phyloP scores from a whole-genome alignment of 345 rosid species.

The Rubroshorea leprosula region DNA sequence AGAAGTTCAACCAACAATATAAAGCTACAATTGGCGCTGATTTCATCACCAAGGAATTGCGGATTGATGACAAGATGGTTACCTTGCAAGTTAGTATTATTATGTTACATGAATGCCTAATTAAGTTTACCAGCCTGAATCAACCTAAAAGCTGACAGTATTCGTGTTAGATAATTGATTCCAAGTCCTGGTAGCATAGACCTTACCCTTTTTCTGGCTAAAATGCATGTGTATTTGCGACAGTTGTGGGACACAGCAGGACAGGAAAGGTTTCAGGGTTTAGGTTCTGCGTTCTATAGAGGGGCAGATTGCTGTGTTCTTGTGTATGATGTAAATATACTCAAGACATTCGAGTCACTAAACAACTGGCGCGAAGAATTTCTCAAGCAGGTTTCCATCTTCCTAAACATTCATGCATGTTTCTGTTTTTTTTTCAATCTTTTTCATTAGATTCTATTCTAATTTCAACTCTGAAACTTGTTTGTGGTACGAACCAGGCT shows the following conservation, averaged over 20 bases:
- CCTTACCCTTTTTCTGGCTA: too few species aligned
- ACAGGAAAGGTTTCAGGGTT: constrained; percentile 88
- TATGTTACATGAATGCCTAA: background rate
- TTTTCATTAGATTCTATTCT: background rate
- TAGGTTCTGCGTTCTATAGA: constrained; percentile 79
- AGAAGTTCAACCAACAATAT: constrained; percentile 63
- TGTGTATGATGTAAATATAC: constrained; percentile 61
- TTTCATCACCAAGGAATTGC: constrained; percentile 83
- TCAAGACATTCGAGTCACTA: constrained; percentile 58
- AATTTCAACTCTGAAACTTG: background rate
- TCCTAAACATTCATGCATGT: background rate
- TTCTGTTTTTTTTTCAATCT: too few species aligned
- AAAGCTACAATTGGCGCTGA: constrained; percentile 95
- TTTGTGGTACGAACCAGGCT: constrained; percentile 45
- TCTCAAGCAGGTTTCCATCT: constrained; percentile 74
- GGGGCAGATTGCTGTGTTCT: constrained; percentile 91
- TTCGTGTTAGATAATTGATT: too few species aligned
- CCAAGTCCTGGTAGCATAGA: too few species aligned
- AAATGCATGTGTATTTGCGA: background rate
- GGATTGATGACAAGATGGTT: constrained; percentile 64
- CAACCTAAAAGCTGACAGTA: too few species aligned
- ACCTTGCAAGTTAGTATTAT: constrained; percentile 66
- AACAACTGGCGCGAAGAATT: constrained; percentile 67
- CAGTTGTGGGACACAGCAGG: constrained; percentile 99
- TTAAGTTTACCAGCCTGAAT: background rate